These are phyloP conservation scores for Diaporthe aspalathi DNA, from an alignment of 2,329 filamentous ascomycete species.

Conservation along the genomic window DNA sequence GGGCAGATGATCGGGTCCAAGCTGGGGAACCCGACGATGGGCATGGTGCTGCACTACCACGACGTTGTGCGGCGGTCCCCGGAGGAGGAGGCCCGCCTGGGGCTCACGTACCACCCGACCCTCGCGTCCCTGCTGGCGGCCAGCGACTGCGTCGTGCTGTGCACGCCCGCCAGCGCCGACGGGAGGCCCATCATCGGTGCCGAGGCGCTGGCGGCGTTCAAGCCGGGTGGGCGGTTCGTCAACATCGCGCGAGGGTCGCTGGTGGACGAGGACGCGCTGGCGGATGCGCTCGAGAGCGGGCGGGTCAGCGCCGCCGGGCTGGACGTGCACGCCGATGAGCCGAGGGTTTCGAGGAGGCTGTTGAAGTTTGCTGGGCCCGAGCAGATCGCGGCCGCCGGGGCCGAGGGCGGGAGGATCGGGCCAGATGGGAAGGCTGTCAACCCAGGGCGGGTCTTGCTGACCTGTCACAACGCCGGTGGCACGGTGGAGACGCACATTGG, in stretches of 20 bases:
- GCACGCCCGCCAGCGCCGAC: conserved; percentile 63
- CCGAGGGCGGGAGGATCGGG: not conserved
- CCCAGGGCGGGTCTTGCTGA: conserved; percentile 64
- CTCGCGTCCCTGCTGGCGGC: conserved; percentile 63
- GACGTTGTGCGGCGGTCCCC: conserved; percentile 65
- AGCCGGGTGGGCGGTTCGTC: conserved; percentile 67
- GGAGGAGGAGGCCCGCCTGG: conserved; percentile 54
- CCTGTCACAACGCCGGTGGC: conserved; percentile 76
- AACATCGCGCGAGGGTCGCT: conserved; percentile 75
- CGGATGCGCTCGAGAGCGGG: conserved; percentile 66
- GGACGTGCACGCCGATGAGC: conserved; percentile 74
- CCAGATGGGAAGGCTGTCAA: not conserved
- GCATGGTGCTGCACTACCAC: conserved; percentile 74
- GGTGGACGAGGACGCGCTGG: conserved; percentile 73
- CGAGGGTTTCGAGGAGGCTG: conserved; percentile 62
- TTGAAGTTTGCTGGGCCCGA: conserved; percentile 49
- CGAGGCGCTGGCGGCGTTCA: conserved; percentile 61
- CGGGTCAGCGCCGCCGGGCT: conserved; percentile 65
- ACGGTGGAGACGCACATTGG: conserved; percentile 74
- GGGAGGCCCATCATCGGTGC: conserved; percentile 61
- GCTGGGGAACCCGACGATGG: conserved; percentile 65
- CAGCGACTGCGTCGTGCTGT: conserved; percentile 72
- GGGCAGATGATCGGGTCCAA: conserved; percentile 73
- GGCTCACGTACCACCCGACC: conserved; percentile 61
- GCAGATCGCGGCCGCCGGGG: not conserved